A percentile compares a stretch with the other conserved stretches of the same genome.
Conservation (phyloP, 352 stramenopile species). For the Phytophthora kernoviae region DNA sequence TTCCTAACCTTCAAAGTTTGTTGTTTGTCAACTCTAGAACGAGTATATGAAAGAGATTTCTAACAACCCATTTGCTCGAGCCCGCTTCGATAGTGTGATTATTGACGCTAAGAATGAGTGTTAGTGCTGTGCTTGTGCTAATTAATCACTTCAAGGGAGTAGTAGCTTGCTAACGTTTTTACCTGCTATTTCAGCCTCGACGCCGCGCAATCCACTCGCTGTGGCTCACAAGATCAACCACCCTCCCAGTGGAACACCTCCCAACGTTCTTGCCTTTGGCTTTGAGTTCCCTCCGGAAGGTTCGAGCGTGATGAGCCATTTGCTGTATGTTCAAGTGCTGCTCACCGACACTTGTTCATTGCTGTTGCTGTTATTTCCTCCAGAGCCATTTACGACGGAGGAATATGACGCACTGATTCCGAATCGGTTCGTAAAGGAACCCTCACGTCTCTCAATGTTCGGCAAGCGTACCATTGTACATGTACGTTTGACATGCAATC, state of each 20-base stretch:
- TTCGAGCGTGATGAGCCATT: slow-evolving; percentile 10
- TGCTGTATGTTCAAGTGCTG: too few relatives aligned
- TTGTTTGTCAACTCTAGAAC: slow-evolving; percentile 17
- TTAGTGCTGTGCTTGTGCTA: slow-evolving; percentile 26
- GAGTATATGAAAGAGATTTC: slow-evolving; percentile 72
- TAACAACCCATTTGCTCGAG: slow-evolving; percentile 77
- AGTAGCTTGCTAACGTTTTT: slow-evolving; percentile 13
- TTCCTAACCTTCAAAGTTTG: neutral
- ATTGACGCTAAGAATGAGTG: slow-evolving; percentile 85
- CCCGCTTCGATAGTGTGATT: slow-evolving; percentile 87
- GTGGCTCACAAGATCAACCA: slow-evolving; percentile 90
- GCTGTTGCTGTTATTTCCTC: neutral
- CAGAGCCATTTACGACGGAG: slow-evolving; percentile 72
- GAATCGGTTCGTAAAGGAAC: slow-evolving; percentile 82
- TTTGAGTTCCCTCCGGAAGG: slow-evolving; percentile 84
- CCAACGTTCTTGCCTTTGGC: slow-evolving; percentile 82
- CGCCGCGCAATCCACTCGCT: slow-evolving; percentile 67
- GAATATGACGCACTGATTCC: slow-evolving; percentile 75
- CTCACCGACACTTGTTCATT: neutral
- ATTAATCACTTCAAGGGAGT: neutral
- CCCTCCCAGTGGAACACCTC: slow-evolving; percentile 58
- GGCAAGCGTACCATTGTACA: slow-evolving; percentile 87
- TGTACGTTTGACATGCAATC: slow-evolving; percentile 36
- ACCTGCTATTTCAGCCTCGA: slow-evolving; percentile 42
- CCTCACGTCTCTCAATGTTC: slow-evolving; percentile 82